phyloP scores from a whole-genome alignment of 495 filamentous ascomycete species.

The Cetradonia linearis region DNA sequence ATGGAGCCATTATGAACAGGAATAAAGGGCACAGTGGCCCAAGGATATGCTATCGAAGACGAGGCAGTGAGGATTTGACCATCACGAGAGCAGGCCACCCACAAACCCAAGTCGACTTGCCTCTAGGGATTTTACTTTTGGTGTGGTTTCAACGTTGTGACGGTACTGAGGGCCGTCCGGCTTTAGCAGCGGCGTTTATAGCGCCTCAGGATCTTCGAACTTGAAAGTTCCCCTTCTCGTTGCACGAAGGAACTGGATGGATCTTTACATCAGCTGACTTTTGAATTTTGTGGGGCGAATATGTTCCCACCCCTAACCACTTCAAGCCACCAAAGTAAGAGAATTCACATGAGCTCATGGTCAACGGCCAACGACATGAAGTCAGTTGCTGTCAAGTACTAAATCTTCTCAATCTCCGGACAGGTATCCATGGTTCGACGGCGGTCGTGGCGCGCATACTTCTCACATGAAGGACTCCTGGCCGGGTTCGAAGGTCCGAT shows the following conservation, averaged over 20 bases:
- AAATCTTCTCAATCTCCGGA: not conserved
- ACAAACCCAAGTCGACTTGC: not conserved
- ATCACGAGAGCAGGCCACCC: not conserved
- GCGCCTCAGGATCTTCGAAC: not conserved
- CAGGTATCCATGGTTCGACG: not conserved
- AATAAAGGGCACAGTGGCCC: not conserved
- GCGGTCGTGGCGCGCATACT: not conserved
- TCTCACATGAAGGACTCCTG: not conserved
- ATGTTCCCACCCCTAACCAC: not conserved
- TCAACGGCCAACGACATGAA: not conserved
- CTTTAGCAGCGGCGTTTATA: constrained; percentile 6
- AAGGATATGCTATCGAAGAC: not conserved
- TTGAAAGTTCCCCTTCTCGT: not conserved
- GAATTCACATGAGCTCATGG: not conserved
- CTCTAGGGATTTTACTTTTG: not conserved
- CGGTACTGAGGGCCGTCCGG: not conserved
- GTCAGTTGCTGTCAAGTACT: not conserved
- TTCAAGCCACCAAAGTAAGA: not conserved
- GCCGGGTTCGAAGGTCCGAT: not conserved
- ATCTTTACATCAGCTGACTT: not conserved
- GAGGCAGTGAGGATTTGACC: not conserved
- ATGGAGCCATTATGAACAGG: not conserved
- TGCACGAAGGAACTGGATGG: not conserved
- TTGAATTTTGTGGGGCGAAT: not conserved
- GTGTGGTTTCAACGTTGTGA: not conserved